Conservation (phyloP, 768 basidiomycete species). For the Suillus tomentosus region DNA sequence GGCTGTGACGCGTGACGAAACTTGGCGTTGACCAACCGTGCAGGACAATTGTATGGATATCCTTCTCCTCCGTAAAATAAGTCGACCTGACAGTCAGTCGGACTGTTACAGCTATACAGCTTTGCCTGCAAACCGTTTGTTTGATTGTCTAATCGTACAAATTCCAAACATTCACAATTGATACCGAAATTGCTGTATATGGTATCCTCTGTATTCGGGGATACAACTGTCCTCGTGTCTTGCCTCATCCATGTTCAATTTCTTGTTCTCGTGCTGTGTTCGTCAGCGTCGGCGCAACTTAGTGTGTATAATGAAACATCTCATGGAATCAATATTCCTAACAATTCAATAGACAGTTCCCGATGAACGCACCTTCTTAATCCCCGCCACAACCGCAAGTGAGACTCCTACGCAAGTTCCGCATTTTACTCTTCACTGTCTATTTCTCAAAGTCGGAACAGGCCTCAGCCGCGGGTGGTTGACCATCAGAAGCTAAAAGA, state of each 20-base stretch:
- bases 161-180: not conserved
- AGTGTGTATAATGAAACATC: conserved; percentile 18
- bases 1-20: not conserved
- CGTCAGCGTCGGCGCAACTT: conserved; percentile 23
- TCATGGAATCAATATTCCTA: not conserved
- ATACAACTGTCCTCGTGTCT: conserved; percentile 6
- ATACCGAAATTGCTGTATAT: conserved; percentile 13
- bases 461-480: conserved; percentile 35
- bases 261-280: conserved; percentile 32
- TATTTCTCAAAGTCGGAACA: conserved; percentile 13
- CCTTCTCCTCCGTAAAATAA: not conserved
- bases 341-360: conserved; percentile 15
- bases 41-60: not conserved
- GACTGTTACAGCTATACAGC: not conserved
- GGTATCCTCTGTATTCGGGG: conserved; percentile 9
- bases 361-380: conserved; percentile 31
- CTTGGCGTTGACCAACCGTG: not conserved
- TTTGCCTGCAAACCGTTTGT: too few relatives aligned
- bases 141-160: not conserved
- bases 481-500: conserved; percentile 55
- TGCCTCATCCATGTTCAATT: conserved; percentile 26
- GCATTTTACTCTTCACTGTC: not conserved
- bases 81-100: not conserved
- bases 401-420: conserved; percentile 29
- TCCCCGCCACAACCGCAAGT: conserved; percentile 24